Evolutionary conservation across 495 filamentous ascomycete genomes (phyloP).

Genomic region (Lasiosphaeris hirsuta): DNA sequence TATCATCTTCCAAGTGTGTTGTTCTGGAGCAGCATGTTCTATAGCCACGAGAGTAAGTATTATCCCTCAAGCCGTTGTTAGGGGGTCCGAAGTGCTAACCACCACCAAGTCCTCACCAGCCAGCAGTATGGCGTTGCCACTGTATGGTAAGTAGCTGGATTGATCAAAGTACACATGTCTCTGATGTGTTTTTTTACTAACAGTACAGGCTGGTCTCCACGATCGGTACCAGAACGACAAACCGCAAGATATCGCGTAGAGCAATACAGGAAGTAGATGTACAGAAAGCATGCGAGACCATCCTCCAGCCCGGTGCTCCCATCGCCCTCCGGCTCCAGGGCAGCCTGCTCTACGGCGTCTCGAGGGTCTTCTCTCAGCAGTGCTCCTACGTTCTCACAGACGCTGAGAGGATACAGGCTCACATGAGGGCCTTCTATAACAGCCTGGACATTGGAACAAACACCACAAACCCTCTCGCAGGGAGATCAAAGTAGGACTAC

Average conservation of each 20-base stretch:
- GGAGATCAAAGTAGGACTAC: slow-evolving; percentile 62
- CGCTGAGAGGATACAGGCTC: slow-evolving; percentile 68
- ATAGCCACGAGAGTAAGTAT: slow-evolving; percentile 80
- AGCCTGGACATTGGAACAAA: slow-evolving; percentile 31
- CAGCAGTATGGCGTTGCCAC: slow-evolving; percentile 89
- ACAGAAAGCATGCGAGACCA: slow-evolving; percentile 78
- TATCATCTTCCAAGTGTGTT: not conserved
- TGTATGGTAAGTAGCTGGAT: slow-evolving; percentile 65
- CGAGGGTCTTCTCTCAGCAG: slow-evolving; percentile 81
- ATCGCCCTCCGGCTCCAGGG: slow-evolving; percentile 92
- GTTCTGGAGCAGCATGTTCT: slow-evolving; percentile 64
- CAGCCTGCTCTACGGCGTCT: slow-evolving; percentile 81
- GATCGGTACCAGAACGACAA: slow-evolving; percentile 62
- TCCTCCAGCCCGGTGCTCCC: slow-evolving; percentile 78
- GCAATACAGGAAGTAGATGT: slow-evolving; percentile 87
- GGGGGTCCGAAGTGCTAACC: not conserved
- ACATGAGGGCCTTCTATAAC: slow-evolving; percentile 64
- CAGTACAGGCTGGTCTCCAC: slow-evolving; percentile 81
- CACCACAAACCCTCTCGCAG: slow-evolving; percentile 67
- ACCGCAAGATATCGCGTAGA: slow-evolving; percentile 75
- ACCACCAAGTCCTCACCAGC: slow-evolving; percentile 70
- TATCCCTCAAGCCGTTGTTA: slow-evolving; percentile 4
- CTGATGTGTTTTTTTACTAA: not conserved
- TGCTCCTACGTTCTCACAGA: slow-evolving; percentile 81
- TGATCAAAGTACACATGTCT: not conserved